phyloP scores from a whole-genome alignment of 805 yeast species.

The Metschnikowia noctiluminum region DNA sequence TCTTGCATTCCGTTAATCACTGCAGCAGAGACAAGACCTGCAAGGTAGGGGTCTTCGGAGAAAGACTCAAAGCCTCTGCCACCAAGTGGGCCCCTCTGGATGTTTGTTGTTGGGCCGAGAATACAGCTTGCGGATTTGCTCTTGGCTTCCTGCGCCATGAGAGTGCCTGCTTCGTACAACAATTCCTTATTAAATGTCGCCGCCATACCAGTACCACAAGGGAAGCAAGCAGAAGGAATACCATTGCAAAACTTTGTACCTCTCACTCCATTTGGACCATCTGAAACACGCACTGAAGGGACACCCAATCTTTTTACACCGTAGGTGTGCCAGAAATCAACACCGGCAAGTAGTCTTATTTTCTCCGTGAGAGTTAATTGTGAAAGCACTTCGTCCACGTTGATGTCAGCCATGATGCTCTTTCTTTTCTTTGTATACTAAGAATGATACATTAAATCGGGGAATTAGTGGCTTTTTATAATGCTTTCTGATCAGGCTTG shows the following conservation, averaged over 20 bases:
- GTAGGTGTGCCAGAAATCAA: slow-evolving; percentile 51
- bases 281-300: slow-evolving; percentile 44
- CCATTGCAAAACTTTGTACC: slow-evolving; percentile 30
- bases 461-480: no score
- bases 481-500: no score
- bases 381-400: slow-evolving; percentile 23
- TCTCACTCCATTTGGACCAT: slow-evolving; percentile 35
- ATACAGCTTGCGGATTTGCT: slow-evolving; percentile 30
- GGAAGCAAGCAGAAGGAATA: slow-evolving; percentile 31
- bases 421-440: no score
- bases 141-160: slow-evolving; percentile 33
- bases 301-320: slow-evolving; percentile 37
- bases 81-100: slow-evolving; percentile 33
- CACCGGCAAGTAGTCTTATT: slow-evolving; percentile 35
- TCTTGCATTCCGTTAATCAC: slow-evolving; percentile 29
- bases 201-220: slow-evolving; percentile 34
- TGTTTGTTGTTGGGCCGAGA: slow-evolving; percentile 32
- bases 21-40: slow-evolving; percentile 26
- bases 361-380: slow-evolving; percentile 28
- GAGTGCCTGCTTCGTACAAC: slow-evolving; percentile 26
- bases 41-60: slow-evolving; percentile 31
- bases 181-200: slow-evolving; percentile 29
- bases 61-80: slow-evolving; percentile 35
- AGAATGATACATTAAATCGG: no score
- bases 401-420: slow-evolving; percentile 18